Conservation (phyloP, 257 asterid species). For the Solanum pinnatisectum region DNA sequence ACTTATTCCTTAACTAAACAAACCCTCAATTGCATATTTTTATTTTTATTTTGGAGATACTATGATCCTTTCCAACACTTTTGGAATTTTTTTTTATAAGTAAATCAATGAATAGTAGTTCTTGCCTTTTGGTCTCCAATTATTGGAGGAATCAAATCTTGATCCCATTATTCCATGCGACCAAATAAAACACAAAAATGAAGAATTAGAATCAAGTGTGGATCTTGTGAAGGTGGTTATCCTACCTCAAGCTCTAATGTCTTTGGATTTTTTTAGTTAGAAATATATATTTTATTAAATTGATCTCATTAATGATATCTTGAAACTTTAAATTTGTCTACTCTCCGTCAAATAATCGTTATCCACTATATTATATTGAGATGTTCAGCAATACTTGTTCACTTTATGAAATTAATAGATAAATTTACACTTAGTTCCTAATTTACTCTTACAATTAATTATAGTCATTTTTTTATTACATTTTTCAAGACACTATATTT, state of each 20-base stretch:
- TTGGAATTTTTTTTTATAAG: not conserved
- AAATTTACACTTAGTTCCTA: too few relatives aligned
- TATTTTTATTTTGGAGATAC: not conserved
- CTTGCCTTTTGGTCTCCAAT: not conserved
- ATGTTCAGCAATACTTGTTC: too few relatives aligned
- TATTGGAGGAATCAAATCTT: not conserved
- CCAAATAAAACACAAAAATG: not conserved
- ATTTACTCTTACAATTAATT: too few relatives aligned
- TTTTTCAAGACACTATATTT: too few relatives aligned
- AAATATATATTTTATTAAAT: too few relatives aligned
- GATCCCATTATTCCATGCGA: not conserved
- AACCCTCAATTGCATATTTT: too few relatives aligned
- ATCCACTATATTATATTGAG: too few relatives aligned
- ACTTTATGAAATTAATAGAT: too few relatives aligned
- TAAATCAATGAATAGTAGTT: not conserved
- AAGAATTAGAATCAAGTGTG: not conserved
- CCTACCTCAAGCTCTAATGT: not conserved
- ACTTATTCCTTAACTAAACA: not conserved
- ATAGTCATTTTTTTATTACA: too few relatives aligned
- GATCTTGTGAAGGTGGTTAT: not conserved
- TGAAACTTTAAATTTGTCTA: too few relatives aligned
- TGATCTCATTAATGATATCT: not conserved
- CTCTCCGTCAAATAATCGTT: too few relatives aligned
- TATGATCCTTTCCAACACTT: not conserved
- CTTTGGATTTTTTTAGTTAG: not conserved